Percentiles rank a stretch among this genome's conserved stretches.
Conservation (phyloP, 495 filamentous ascomycete genomes). For the Daldinia childiae region DNA sequence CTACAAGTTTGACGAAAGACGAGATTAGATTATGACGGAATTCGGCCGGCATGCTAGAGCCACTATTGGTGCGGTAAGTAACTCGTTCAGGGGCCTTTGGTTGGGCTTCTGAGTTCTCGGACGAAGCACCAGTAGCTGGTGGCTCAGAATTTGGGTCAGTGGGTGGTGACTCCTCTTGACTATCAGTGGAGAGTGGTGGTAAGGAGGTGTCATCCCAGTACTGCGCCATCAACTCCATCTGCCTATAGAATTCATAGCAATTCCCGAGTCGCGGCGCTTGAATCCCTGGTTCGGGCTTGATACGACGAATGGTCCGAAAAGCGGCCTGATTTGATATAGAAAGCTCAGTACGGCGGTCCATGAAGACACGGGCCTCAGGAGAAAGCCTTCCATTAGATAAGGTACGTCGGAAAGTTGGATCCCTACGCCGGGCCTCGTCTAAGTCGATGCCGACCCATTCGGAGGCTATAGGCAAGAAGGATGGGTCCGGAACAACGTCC, state of each 20-base stretch:
- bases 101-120: constrained; percentile 24
- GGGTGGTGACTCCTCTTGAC: constrained; percentile 23
- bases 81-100: constrained; percentile 29
- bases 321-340: constrained; percentile 58
- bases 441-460: constrained; percentile 57
- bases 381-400: constrained; percentile 59
- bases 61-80: constrained; percentile 64
- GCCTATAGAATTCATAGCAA: constrained; percentile 67
- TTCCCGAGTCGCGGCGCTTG: constrained; percentile 60
- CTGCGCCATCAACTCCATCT: constrained; percentile 59
- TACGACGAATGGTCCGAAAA: constrained; percentile 62
- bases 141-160: constrained; percentile 20
- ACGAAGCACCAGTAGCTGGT: background rate
- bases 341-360: constrained; percentile 63
- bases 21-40: constrained; percentile 75
- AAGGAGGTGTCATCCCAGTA: constrained; percentile 65
- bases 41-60: constrained; percentile 78
- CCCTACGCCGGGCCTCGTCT: constrained; percentile 54
- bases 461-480: constrained; percentile 57
- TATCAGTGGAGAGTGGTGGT: constrained; percentile 25
- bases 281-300: constrained; percentile 59
- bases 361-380: constrained; percentile 60
- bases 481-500: constrained; percentile 59
- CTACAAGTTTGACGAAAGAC: constrained; percentile 78
- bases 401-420: constrained; percentile 53